A percentile compares a stretch with the other conserved stretches of the same genome.
phyloP scores from a whole-genome alignment of 2,329 filamentous ascomycete species.

The Aspergillus niger region DNA sequence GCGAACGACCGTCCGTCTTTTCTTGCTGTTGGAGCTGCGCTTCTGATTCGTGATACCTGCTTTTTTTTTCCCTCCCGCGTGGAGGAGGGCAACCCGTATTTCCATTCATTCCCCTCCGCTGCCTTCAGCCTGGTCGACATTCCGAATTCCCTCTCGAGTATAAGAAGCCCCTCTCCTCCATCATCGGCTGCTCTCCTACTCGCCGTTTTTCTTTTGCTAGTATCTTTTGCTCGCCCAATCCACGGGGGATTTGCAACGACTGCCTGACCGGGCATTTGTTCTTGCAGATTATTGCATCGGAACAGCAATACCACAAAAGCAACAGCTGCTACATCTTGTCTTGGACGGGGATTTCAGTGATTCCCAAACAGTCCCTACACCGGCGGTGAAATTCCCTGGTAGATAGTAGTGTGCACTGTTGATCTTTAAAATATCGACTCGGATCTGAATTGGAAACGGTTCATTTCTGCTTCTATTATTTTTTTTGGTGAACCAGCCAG shows the following conservation, averaged over 20 bases:
- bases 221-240: not conserved
- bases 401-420: slow-evolving; percentile 16
- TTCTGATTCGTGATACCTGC: too few species aligned
- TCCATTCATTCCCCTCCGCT: not conserved
- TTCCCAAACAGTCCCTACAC: slow-evolving; percentile 20
- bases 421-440: not conserved
- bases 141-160: too few species aligned
- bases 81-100: not conserved
- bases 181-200: not conserved
- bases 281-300: not conserved
- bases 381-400: slow-evolving; percentile 27
- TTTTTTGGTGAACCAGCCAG: not conserved
- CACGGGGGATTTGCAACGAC: not conserved
- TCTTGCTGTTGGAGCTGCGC: not conserved
- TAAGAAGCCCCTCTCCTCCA: not conserved
- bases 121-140: not conserved
- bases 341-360: not conserved
- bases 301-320: too few species aligned
- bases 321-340: not conserved
- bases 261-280: not conserved
- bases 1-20: not conserved
- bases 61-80: too few species aligned
- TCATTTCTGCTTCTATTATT: not conserved
- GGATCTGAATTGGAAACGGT: not conserved
- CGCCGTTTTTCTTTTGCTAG: not conserved